Evolutionary conservation across 2,329 filamentous ascomycete genomes (phyloP), one percentile per base, ranked within the genome.

Genomic region (Thermothelomyces thermophilus): DNA sequence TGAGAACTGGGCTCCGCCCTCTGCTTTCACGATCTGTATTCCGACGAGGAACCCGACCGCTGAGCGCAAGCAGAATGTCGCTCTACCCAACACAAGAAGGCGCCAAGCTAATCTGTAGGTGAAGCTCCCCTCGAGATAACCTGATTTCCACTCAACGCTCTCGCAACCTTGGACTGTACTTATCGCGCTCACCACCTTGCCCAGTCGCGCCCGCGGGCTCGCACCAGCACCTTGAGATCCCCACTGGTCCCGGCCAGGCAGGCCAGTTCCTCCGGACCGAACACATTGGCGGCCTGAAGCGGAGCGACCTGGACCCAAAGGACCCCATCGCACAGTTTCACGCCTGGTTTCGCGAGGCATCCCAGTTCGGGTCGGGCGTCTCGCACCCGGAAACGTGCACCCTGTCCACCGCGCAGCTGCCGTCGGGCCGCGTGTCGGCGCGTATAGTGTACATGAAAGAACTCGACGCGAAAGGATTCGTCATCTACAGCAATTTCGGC

Each of bases 371-470:
- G 35, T 53, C 58, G 2, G 55, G 55, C n/a, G 78, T 90, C 41
- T 73, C 82, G 40, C 86, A 94, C 59, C 90, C 91, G 1, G 93
- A 98, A 69, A 87, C 93, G 1, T 90, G 89, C 62, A 90, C 85
- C 1, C 75, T 98, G 1, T 86, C 90, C 3, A 98, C 93, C 0
- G 90, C 90, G 0, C 73, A 77, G 20, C 77, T 97, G 4, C 91
- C 91, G 1, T 86, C 82, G 0, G 93, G 93, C 53, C 83, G 86
- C 41, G 86, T 97, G 17, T 89, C 83, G 41, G 84, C 87, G 3
- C 87, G 93, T 52, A 78, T 89, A 59, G 89, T 98, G 33, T 98
- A 97, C 70, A 77, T 98, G 58, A 98, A 98, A 70, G 93, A 97
- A 73, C 81, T 97, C 20, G 90, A 97, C 67, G 68, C 74, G 47